phyloP scores from a whole-genome alignment of 129 eudicot genomes.

The Tagetes erecta region DNA sequence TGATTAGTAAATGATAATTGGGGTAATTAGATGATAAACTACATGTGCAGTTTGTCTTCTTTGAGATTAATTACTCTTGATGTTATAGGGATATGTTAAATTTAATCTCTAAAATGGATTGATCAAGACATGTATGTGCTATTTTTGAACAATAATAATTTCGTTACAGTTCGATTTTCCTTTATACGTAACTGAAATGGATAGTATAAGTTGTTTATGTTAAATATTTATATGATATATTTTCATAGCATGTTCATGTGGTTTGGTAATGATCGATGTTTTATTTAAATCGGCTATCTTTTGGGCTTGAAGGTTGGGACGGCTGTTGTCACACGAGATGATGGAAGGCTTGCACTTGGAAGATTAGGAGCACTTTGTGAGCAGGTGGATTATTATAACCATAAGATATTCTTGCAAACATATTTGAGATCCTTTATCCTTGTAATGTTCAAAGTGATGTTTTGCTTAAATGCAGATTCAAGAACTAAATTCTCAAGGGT shows the following conservation, averaged over 20 bases:
- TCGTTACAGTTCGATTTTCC: neutral
- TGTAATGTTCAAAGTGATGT: slow-evolving; percentile 20
- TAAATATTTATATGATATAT: neutral
- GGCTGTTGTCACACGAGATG: slow-evolving; percentile 91
- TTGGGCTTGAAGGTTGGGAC: slow-evolving; percentile 76
- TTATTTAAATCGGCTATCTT: slow-evolving; percentile 5
- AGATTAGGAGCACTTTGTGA: slow-evolving; percentile 95
- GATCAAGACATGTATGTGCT: neutral
- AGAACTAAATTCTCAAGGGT: slow-evolving; percentile 70
- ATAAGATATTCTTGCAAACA: neutral
- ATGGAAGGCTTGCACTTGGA: slow-evolving; percentile 93
- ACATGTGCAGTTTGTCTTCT: neutral
- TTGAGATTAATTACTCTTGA: slow-evolving; percentile 12
- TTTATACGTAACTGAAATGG: neutral
- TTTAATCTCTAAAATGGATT: slow-evolving; percentile 5
- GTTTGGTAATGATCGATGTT: neutral
- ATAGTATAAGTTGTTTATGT: slow-evolving; percentile 15
- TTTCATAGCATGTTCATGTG: slow-evolving; percentile 7
- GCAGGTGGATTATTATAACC: slow-evolving; percentile 53
- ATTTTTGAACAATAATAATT: neutral
- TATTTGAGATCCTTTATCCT: neutral
- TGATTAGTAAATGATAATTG: slow-evolving; percentile 11
- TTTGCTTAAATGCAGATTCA: slow-evolving; percentile 59
- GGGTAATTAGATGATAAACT: neutral
- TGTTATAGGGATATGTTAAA: slow-evolving; percentile 2